Evolutionary conservation across 164 flowering plant species (phyloP).

Genomic region (Euptelea pleiosperma): DNA sequence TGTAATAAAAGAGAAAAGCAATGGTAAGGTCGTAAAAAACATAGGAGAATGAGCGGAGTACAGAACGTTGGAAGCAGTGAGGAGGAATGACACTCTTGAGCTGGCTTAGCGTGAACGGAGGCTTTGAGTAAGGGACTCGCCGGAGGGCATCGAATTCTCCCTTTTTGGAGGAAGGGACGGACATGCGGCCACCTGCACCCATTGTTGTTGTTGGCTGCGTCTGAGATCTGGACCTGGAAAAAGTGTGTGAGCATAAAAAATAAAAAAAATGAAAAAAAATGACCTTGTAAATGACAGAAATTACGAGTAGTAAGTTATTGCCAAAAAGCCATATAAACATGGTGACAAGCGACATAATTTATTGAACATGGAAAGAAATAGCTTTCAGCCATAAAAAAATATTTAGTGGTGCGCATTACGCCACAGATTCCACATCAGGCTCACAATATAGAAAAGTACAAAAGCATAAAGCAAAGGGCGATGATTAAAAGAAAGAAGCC

Average conservation of each 20-base stretch:
- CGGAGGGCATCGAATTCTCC: conserved; percentile 26
- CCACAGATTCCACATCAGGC: no score
- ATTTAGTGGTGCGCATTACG: no score
- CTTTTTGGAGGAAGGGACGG: conserved; percentile 33
- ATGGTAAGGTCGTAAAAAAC: conserved; percentile 52
- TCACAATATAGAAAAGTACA: no score
- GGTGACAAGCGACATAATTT: no score
- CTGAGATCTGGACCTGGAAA: conserved; percentile 1
- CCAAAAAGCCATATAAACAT: no score
- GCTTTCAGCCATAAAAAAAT: no score
- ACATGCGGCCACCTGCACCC: conserved; percentile 71
- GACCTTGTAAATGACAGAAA: not conserved
- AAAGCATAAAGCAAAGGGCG: no score
- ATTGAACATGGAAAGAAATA: no score
- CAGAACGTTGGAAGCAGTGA: conserved; percentile 76
- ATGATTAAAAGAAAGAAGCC: no score
- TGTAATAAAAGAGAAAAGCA: conserved; percentile 44
- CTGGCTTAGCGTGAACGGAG: conserved; percentile 64
- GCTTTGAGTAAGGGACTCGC: conserved; percentile 55
- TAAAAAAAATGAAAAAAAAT: not conserved
- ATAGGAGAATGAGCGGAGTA: conserved; percentile 66
- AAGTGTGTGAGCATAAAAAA: not conserved
- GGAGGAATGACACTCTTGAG: conserved; percentile 83
- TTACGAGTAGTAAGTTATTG: no score
- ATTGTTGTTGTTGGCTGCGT: conserved; percentile 24